A percentile compares a stretch with the other conserved stretches of the same genome.
Conservation (phyloP, 257 asterid genomes). For the Ocimum tenuiflorum region DNA sequence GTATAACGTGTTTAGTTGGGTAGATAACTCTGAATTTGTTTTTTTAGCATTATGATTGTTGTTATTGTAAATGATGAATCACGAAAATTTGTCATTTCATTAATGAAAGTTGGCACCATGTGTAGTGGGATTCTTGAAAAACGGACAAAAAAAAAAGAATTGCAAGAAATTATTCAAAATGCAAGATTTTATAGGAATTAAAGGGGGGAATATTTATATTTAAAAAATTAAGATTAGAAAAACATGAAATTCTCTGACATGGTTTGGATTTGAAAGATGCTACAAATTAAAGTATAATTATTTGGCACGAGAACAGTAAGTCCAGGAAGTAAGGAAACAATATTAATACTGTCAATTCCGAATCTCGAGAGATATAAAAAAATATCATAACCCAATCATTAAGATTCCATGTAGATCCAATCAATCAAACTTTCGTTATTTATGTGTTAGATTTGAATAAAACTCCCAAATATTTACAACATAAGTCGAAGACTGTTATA, state of each 20-base stretch:
- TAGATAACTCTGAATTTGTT: no score
- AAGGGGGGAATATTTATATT: not conserved
- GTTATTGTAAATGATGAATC: no score
- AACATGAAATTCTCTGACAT: not conserved
- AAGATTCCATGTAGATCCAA: not conserved
- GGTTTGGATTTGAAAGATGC: not conserved
- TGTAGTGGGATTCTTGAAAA: not conserved
- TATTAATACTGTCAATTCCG: not conserved
- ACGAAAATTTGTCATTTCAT: no score
- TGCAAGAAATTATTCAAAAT: not conserved
- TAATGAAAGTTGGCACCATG: not conserved
- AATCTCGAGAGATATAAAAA: conserved; percentile 1
- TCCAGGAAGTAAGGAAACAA: conserved; percentile 23
- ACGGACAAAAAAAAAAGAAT: not conserved
- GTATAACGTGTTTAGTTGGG: no score
- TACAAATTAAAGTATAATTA: not conserved
- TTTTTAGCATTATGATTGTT: no score
- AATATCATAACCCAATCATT: conserved; percentile 4
- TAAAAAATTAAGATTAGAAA: not conserved
- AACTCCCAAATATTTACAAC: not conserved
- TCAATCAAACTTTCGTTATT: not conserved
- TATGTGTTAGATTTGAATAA: not conserved
- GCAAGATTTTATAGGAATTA: not conserved
- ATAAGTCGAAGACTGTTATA: no score
- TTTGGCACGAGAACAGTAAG: not conserved